phyloP scores from a whole-genome alignment of 257 asterid species.

The Coffea canephora region DNA sequence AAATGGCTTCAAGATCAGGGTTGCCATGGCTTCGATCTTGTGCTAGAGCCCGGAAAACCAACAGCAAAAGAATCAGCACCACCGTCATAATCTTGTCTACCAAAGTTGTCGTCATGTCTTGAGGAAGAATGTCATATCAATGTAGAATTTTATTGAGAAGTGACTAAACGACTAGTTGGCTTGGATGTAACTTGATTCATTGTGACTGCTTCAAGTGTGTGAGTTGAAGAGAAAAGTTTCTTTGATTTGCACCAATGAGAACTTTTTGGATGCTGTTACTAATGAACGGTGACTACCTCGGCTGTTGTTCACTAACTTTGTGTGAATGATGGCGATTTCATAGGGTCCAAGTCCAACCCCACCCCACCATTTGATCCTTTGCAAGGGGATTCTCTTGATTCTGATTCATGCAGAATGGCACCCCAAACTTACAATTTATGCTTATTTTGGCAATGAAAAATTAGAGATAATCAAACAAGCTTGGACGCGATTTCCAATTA shows the following conservation, averaged over 20 bases:
- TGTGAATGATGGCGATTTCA: neutral
- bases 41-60: neutral
- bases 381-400: neutral
- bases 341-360: no score
- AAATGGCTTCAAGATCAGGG: neutral
- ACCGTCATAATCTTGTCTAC: neutral
- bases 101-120: neutral
- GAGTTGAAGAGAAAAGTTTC: neutral
- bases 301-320: neutral
- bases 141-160: neutral
- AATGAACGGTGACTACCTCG: neutral
- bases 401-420: neutral
- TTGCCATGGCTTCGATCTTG: neutral
- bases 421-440: neutral
- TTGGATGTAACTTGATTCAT: neutral
- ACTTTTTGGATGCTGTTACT: constrained; percentile 1
- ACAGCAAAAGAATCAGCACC: neutral
- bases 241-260: neutral
- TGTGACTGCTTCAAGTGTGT: neutral
- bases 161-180: neutral
- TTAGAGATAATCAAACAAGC: no score
- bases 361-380: neutral
- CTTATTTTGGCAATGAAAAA: no score
- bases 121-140: no score
- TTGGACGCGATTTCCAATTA: no score